These are phyloP conservation scores for Kingdonia uniflora DNA, from an alignment of 164 flowering plant species.

Conservation along the genomic window DNA sequence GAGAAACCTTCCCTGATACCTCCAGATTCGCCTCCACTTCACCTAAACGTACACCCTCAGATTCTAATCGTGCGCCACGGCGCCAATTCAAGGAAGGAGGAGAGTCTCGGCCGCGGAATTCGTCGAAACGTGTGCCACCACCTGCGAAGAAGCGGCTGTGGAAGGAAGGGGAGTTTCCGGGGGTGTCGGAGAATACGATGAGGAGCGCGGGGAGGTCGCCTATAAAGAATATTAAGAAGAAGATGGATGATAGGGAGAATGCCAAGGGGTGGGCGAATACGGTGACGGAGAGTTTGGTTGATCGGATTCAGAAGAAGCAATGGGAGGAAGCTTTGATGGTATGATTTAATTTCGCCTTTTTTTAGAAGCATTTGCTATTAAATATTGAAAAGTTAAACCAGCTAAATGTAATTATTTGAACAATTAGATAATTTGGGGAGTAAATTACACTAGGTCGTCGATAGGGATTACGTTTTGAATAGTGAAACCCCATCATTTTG, in stretches of 20 bases:
- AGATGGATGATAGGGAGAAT: constrained; percentile 40
- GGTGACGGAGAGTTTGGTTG: constrained; percentile 72
- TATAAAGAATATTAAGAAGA: constrained; percentile 76
- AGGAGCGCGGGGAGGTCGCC: constrained; percentile 27
- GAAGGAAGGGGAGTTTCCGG: constrained; percentile 88
- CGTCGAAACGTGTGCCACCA: neutral
- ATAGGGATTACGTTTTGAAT: too few species aligned
- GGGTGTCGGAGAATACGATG: constrained; percentile 19
- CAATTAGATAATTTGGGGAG: too few species aligned
- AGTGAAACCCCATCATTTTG: too few species aligned
- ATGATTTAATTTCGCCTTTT: neutral
- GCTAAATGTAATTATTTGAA: too few species aligned
- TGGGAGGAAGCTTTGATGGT: constrained; percentile 85
- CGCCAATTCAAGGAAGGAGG: too few species aligned
- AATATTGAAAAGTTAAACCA: too few species aligned
- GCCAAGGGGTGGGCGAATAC: constrained; percentile 79
- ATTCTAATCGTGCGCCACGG: too few species aligned
- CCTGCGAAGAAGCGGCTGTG: constrained; percentile 48
- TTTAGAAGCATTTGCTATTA: too few species aligned
- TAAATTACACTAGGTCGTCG: too few species aligned
- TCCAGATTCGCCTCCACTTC: constrained; percentile 19
- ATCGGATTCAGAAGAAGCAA: constrained; percentile 53
- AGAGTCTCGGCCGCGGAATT: too few species aligned
- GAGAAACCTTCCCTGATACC: too few species aligned
- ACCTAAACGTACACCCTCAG: constrained; percentile 6